Evolutionary conservation across 1,284 basidiomycete species (phyloP), one percentile per base, ranked within the genome.

Genomic region (Ustilago crameri): DNA sequence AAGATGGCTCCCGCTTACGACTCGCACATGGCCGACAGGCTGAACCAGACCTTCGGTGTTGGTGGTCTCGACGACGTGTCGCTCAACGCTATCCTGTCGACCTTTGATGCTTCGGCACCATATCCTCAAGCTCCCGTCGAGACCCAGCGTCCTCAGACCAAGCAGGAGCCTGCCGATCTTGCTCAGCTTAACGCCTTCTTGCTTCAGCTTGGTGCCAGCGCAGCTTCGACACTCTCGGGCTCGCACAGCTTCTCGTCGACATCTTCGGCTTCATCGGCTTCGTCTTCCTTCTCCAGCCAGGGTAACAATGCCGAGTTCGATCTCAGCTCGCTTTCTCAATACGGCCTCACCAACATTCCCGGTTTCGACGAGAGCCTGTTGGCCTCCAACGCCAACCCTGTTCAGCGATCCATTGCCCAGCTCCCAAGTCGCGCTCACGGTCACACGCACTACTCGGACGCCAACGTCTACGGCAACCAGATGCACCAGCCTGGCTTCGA

Each of bases 121-220:
- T 56, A 45, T 52, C 9, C 14, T 2, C 65, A 61, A 22, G 45
- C 49, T 9, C 47, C 53, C 20, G n/a, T 34, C 32, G 63, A 66
- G 22, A 8, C 51, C 18, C 43, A 49, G 20, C 62, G 63, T 20
- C 22, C 38, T 9, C 88, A 87, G 1, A 88, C 88, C 76, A 80
- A 85, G 45, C 68, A 71, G 51, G 58, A 71, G 43, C 85, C 87
- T 9, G 46, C 66, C 15, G 80, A 83, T 58, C 65, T 84, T 9
- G 83, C 80, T 7, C 75, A 83, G 51, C 65, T 82, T 70, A 80
- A 80, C 64, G 65, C 76, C 35, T 82, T 82, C 71, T 73, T 83
- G 17, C 59, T 82, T 18, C 80, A 81, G 66, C 76, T 84, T 54
- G 78, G 81, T 48, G 81, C 66, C 69, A 80, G 60, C 48, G 77